Evolutionary conservation across 805 yeast genomes (phyloP).

Genomic region (Wickerhamiella cacticola): DNA sequence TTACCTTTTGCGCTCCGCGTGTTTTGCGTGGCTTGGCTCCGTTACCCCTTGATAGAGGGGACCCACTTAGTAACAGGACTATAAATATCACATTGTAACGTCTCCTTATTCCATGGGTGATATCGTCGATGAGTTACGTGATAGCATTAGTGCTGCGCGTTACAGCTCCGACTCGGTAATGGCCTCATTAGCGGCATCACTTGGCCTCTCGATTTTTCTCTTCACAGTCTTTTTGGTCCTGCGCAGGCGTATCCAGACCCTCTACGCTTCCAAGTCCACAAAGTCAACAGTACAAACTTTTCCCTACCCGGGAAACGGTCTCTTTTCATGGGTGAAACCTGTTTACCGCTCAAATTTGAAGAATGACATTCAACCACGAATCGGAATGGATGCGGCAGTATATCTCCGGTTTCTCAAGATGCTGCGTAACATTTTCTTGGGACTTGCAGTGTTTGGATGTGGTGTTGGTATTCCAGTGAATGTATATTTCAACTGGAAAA

Average conservation of each 20-base stretch:
- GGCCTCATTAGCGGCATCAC: conserved; percentile 28
- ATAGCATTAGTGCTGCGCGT: conserved; percentile 21
- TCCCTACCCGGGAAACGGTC: conserved; percentile 16
- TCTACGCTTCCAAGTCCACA: conserved; percentile 28
- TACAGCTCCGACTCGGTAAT: conserved; percentile 28
- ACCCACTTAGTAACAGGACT: conserved; percentile 4
- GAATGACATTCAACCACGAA: conserved; percentile 20
- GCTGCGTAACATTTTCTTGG: conserved; percentile 26
- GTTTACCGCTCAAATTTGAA: conserved; percentile 20
- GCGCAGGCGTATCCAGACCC: conserved; percentile 25
- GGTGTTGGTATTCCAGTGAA: conserved; percentile 30
- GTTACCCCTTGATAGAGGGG: conserved; percentile 5
- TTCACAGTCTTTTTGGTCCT: conserved; percentile 24
- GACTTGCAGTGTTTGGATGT: conserved; percentile 27
- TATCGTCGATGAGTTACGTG: conserved; percentile 21
- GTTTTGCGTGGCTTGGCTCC: conserved; percentile 2
- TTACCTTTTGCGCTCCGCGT: no score
- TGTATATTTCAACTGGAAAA: conserved; percentile 25
- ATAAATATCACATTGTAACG: background rate
- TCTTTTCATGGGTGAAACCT: conserved; percentile 23
- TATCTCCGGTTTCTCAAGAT: conserved; percentile 26
- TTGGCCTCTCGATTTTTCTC: conserved; percentile 27
- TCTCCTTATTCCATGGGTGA: conserved; percentile 2
- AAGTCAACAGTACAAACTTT: background rate
- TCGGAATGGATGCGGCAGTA: conserved; percentile 31